Percentiles rank a stretch among this genome's conserved stretches.
These are phyloP conservation scores for Cenchrus purpureus DNA, from an alignment of 176 grass and related monocot species.

Conservation along the genomic window DNA sequence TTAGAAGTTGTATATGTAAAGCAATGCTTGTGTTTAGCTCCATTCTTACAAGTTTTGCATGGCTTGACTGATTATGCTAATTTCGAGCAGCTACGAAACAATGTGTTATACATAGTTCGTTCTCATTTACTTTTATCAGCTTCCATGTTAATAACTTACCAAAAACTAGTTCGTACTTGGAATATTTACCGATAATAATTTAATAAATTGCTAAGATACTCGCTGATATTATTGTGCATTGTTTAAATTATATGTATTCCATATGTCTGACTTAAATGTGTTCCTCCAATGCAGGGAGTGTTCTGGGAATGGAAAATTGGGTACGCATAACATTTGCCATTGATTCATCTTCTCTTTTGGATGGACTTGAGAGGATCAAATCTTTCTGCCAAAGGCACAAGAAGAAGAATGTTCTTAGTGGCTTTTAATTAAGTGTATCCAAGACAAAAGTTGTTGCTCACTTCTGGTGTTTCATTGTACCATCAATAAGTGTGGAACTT, in stretches of 20 bases:
- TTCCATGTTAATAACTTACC: not conserved
- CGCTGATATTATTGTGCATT: not conserved
- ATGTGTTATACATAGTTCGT: not conserved
- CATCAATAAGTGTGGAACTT: not conserved
- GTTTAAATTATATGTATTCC: not conserved
- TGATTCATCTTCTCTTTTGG: slow-evolving; percentile 47
- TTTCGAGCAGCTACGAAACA: not conserved
- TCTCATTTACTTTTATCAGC: no score
- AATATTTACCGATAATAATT: not conserved
- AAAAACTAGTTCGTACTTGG: not conserved
- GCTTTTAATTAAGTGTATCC: not conserved
- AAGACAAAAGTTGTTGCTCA: not conserved
- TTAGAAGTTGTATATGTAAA: not conserved
- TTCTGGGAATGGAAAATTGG: slow-evolving; percentile 58
- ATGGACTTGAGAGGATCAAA: slow-evolving; percentile 59
- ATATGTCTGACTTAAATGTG: not conserved
- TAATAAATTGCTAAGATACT: not conserved
- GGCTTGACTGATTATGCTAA: not conserved
- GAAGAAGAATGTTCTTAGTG: slow-evolving; percentile 38
- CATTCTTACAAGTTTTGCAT: not conserved
- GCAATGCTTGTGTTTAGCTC: not conserved
- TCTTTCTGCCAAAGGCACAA: slow-evolving; percentile 48
- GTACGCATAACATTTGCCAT: slow-evolving; percentile 58
- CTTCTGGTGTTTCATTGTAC: not conserved
- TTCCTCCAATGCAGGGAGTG: slow-evolving; percentile 36